These are phyloP conservation scores for Fistulifera pelliculosa DNA, from an alignment of 108 stramenopile genomes.

Conservation along the genomic window DNA sequence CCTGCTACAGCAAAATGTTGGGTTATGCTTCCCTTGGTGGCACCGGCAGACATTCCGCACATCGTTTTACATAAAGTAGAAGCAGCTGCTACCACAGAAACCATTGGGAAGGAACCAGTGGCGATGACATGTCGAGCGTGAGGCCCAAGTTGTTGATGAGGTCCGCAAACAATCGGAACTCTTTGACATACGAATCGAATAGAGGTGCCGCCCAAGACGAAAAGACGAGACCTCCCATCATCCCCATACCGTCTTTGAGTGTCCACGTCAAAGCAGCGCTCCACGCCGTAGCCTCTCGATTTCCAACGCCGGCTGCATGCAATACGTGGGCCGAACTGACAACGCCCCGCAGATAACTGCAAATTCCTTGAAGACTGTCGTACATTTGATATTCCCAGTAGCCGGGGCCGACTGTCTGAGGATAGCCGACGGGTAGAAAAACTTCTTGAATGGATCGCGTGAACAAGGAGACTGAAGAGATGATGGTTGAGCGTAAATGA, in stretches of 20 bases:
- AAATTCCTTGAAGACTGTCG: constrained; percentile 91
- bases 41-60: constrained; percentile 82
- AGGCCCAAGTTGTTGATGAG: constrained; percentile 87
- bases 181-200: constrained; percentile 88
- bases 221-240: constrained; percentile 86
- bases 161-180: constrained; percentile 94
- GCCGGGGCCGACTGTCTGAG: constrained; percentile 47
- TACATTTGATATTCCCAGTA: constrained; percentile 87
- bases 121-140: constrained; percentile 82
- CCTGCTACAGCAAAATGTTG: constrained; percentile 55
- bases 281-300: constrained; percentile 73
- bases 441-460: constrained; percentile 20
- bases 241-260: constrained; percentile 81
- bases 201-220: constrained; percentile 52
- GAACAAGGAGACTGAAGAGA: no score
- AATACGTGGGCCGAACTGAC: constrained; percentile 79
- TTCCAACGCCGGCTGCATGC: constrained; percentile 82
- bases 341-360: constrained; percentile 87
- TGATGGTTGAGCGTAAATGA: no score
- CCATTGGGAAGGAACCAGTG: constrained; percentile 15
- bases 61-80: constrained; percentile 82
- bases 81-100: constrained; percentile 44
- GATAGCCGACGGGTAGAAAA: constrained; percentile 71
- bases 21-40: constrained; percentile 85
- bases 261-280: constrained; percentile 78